These are phyloP conservation scores for Telopea speciosissima DNA, from an alignment of 177 flowering plant genomes.

Conservation along the genomic window DNA sequence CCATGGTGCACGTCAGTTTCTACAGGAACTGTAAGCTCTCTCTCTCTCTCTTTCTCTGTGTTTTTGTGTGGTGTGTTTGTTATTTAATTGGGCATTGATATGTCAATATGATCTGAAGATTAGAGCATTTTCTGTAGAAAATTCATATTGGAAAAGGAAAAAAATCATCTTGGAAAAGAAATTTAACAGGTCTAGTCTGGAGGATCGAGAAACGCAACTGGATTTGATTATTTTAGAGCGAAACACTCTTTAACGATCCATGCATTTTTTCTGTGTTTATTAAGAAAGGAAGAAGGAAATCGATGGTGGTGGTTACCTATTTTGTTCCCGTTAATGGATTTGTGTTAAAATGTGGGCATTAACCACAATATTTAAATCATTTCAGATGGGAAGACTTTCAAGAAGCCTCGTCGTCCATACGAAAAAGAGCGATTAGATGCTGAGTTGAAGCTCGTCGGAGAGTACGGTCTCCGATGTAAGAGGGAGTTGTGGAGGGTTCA, in stretches of 20 bases:
- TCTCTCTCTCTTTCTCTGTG: constrained; percentile 5
- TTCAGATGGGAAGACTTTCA: constrained; percentile 57
- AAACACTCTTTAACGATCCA: no score
- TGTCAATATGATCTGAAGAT: no score
- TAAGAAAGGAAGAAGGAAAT: neutral
- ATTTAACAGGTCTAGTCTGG: no score
- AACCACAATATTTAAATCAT: neutral
- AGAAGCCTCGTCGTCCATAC: constrained; percentile 66
- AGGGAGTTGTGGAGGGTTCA: constrained; percentile 64
- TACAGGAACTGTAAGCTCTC: constrained; percentile 52
- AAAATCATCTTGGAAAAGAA: no score
- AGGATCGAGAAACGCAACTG: no score
- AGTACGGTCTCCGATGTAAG: constrained; percentile 62
- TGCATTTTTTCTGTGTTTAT: no score
- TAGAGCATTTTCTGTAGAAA: no score
- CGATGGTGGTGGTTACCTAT: neutral
- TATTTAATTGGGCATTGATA: no score
- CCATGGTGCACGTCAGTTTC: constrained; percentile 50
- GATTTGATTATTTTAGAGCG: neutral
- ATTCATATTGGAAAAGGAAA: no score
- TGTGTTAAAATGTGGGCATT: neutral
- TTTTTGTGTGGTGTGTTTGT: neutral
- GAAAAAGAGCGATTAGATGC: constrained; percentile 67
- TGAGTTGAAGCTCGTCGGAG: constrained; percentile 62
- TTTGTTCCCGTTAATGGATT: neutral